Evolutionary conservation across 2,329 filamentous ascomycete species (phyloP).

Genomic region (Aspergillus latus): DNA sequence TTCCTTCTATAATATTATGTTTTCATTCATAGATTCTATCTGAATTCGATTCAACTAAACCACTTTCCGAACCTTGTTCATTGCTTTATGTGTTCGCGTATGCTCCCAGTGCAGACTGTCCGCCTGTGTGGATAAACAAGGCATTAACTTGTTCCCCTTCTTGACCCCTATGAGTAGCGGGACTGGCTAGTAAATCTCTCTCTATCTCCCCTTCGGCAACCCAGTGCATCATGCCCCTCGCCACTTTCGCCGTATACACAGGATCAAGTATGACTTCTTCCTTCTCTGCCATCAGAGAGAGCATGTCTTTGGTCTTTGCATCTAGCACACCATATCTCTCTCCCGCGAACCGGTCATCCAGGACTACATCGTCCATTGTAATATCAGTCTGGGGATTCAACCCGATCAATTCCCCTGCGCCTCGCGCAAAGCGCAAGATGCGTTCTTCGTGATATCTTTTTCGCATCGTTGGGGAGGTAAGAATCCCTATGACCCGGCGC

Average conservation of each 20-base stretch:
- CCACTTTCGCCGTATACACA: conserved; percentile 39
- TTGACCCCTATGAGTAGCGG: neutral
- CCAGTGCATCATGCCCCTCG: conserved; percentile 30
- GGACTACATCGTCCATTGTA: conserved; percentile 28
- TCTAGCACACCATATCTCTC: conserved; percentile 36
- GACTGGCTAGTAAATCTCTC: conserved; percentile 11
- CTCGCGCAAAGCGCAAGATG: conserved; percentile 32
- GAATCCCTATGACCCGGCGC: conserved; percentile 29
- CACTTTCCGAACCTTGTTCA: neutral
- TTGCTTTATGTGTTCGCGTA: conserved; percentile 25
- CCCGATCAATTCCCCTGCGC: conserved; percentile 29
- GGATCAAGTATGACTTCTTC: conserved; percentile 36
- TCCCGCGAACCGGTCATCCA: conserved; percentile 36
- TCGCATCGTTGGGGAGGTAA: conserved; percentile 35
- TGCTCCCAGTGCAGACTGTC: conserved; percentile 35
- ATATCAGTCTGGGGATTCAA: conserved; percentile 29
- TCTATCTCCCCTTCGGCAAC: conserved; percentile 23
- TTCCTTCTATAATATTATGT: conserved; percentile 16
- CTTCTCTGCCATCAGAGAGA: conserved; percentile 27
- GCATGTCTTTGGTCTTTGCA: conserved; percentile 20
- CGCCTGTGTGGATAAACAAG: conserved; percentile 41
- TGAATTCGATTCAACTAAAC: conserved; percentile 1
- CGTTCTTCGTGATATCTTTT: conserved; percentile 30
- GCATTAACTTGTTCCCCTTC: conserved; percentile 25
- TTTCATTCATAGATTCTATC: conserved; percentile 21